Base-by-base conservation (phyloP, 176 grass and related monocot genomes). In the Triticum monococcum region DNA sequence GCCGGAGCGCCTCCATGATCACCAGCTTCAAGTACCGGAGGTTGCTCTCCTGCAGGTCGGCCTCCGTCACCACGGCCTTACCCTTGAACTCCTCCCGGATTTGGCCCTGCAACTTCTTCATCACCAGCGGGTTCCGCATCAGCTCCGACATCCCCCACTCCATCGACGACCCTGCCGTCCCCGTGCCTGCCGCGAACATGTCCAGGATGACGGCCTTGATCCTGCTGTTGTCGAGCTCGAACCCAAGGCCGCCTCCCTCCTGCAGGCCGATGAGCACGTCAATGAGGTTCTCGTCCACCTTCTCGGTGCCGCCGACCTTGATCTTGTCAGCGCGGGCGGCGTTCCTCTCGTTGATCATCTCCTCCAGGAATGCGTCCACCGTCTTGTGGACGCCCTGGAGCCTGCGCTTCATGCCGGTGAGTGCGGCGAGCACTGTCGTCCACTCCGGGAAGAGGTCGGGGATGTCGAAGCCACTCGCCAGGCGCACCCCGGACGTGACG, bases 121-220 rank as follows among this genome's bases (percentile, higher is more conserved):
- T 89, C 16, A 78, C 86, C 4, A 9, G 12, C 1, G 87, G 91
- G 79, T 85, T 90, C 2, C 79, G 80, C 31, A 96, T 84, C 69
- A 95, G 76, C 85, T 95, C 94, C 33, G 94, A 81, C 89, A 96
- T 93, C 3, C 68, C 75, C 94, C 94, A 96, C 43, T 96, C 85
- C 69, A 90, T 33, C 12, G 85, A 70, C 0, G 88, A 68, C 4
- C 64, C 69, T 18, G 72, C 79, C 1, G 90, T 89, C 7, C 84
- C 90, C 2, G 87, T 90, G 52, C 90, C 87, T 3, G 75, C 90
- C 8, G 74, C 68, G 35, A 95, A 92, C 87, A 88, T 82, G 50
- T 92, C 90, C 9, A 90, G 68, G 23, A 95, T 83, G 74, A 88
- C 60, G 64, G 87, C 79, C 84, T 92, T 92, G 81, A 95, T 83